phyloP scores from a whole-genome alignment of 2,329 filamentous ascomycete genomes.

The Diaporthe sp. region DNA sequence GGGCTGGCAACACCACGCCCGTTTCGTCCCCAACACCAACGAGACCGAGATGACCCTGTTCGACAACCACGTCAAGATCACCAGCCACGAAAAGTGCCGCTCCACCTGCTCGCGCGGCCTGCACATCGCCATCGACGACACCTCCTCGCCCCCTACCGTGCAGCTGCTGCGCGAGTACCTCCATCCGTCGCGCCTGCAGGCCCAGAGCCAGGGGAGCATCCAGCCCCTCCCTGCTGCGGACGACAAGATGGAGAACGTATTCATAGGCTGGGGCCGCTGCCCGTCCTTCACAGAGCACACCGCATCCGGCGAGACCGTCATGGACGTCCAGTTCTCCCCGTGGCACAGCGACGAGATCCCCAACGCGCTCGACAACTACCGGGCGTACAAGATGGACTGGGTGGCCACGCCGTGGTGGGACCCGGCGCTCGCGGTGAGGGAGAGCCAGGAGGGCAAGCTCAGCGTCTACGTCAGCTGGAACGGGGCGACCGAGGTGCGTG shows the following conservation, averaged over 20 bases:
- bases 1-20: constrained; percentile 64
- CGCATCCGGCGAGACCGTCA: constrained; percentile 54
- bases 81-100: constrained; percentile 47
- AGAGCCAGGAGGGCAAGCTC: constrained; percentile 30
- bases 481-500: constrained; percentile 50
- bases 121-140: constrained; percentile 55
- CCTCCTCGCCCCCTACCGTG: constrained; percentile 55
- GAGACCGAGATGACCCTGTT: constrained; percentile 55
- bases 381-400: constrained; percentile 49
- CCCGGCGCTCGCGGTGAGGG: constrained; percentile 44
- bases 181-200: constrained; percentile 53
- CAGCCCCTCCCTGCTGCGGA: constrained; percentile 49
- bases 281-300: constrained; percentile 63
- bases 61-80: constrained; percentile 58
- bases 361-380: constrained; percentile 45
- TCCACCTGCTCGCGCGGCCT: constrained; percentile 53
- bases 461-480: constrained; percentile 51
- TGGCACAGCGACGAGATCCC: constrained; percentile 46
- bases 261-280: constrained; percentile 62
- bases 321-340: constrained; percentile 56
- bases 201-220: constrained; percentile 56
- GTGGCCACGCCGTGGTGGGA: constrained; percentile 46
- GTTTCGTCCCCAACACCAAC: constrained; percentile 52
- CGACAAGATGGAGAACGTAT: constrained; percentile 48
- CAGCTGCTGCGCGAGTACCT: constrained; percentile 55